Evolutionary conservation across 306 rosid species (phyloP).

Genomic region (Acmispon strigosus): DNA sequence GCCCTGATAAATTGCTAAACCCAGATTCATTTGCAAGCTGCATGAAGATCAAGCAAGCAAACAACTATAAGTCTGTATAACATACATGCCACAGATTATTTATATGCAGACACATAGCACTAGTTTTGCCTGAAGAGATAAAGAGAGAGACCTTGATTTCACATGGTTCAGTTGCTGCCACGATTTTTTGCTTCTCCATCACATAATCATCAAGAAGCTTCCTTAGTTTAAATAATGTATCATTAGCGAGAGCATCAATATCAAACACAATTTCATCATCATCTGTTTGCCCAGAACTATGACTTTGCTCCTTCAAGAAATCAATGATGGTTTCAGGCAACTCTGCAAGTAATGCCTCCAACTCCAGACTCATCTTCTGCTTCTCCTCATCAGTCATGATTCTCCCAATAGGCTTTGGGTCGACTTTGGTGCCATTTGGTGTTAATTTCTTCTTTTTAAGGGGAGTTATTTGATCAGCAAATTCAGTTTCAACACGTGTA

Average conservation of each 20-base stretch:
- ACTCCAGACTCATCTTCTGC: slow-evolving; percentile 45
- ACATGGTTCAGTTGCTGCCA: slow-evolving; percentile 39
- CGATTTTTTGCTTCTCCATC: slow-evolving; percentile 42
- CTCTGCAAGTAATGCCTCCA: slow-evolving; percentile 51
- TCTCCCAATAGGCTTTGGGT: slow-evolving; percentile 24
- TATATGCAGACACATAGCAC: neutral
- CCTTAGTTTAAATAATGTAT: slow-evolving; percentile 46
- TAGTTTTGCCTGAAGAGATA: neutral
- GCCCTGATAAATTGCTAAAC: slow-evolving; percentile 46
- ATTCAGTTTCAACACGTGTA: slow-evolving; percentile 29
- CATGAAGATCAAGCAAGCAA: slow-evolving; percentile 10
- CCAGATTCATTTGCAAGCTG: slow-evolving; percentile 57
- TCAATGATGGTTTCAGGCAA: slow-evolving; percentile 56
- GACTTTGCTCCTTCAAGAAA: slow-evolving; percentile 51
- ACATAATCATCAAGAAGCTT: slow-evolving; percentile 55
- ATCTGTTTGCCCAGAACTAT: slow-evolving; percentile 23
- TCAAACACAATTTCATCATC: slow-evolving; percentile 77
- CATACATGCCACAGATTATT: neutral
- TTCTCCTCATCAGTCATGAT: slow-evolving; percentile 54
- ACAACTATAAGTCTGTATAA: slow-evolving; percentile 4
- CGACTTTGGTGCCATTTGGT: slow-evolving; percentile 20
- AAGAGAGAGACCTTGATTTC: slow-evolving; percentile 51
- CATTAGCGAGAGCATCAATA: slow-evolving; percentile 56
- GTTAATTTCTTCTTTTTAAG: slow-evolving; percentile 40
- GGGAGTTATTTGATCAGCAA: slow-evolving; percentile 27